A percentile compares a stretch with the other conserved stretches of the same genome.
These are phyloP conservation scores for Neolecta irregularis DNA, from an alignment of 1,139 yeast genomes.

Conservation along the genomic window DNA sequence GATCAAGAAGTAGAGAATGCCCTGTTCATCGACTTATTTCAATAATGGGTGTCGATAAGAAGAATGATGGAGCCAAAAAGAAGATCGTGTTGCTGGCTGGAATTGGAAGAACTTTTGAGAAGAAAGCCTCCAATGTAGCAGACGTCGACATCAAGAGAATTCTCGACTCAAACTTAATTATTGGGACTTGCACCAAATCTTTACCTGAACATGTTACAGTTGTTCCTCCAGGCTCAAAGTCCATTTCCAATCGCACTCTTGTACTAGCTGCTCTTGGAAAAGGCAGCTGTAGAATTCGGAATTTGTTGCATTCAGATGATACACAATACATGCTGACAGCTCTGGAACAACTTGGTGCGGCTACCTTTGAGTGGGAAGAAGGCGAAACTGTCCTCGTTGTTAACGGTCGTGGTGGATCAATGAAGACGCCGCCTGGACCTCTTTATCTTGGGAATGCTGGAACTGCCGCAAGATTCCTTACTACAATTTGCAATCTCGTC, in stretches of 20 bases:
- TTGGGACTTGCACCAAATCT: too few relatives aligned
- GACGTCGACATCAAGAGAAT: conserved; percentile 71
- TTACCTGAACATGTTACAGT: conserved; percentile 30
- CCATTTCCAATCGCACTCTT: conserved; percentile 88
- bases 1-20: conserved; percentile 53
- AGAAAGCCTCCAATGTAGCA: conserved; percentile 67
- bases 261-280: conserved; percentile 80
- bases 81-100: conserved; percentile 69
- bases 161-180: conserved; percentile 67
- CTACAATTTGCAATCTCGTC: conserved; percentile 79
- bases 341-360: conserved; percentile 63
- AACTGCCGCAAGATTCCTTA: conserved; percentile 87
- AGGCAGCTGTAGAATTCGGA: conserved; percentile 70
- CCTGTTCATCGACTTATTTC: conserved; percentile 56
- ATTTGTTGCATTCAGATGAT: conserved; percentile 84
- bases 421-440: conserved; percentile 44
- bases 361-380: conserved; percentile 57
- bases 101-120: conserved; percentile 81
- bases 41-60: conserved; percentile 92
- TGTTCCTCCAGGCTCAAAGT: conserved; percentile 91
- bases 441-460: conserved; percentile 94
- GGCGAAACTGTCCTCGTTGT: conserved; percentile 76
- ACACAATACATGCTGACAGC: conserved; percentile 92
- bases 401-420: conserved; percentile 71
- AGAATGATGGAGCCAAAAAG: conserved; percentile 83